Conservation (phyloP, 495 filamentous ascomycete genomes). For the Astrothelium subdiscretum region DNA sequence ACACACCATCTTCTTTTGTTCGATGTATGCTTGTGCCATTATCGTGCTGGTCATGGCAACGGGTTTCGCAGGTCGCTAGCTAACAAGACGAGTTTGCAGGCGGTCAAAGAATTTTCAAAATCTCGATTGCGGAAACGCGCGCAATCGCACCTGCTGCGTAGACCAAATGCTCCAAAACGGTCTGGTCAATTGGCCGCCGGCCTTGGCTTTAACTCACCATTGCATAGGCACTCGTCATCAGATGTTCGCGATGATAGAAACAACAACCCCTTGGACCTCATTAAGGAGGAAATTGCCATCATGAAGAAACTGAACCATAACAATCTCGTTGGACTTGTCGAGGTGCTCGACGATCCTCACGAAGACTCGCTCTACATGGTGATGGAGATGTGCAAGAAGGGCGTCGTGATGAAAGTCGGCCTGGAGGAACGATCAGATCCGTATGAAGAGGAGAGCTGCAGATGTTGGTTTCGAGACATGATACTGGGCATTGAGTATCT, state of each 20-base stretch:
- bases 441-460: conserved; percentile 71
- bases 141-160: conserved; percentile 80
- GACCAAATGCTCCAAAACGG: conserved; percentile 43
- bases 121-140: conserved; percentile 80
- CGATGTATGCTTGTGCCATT: conserved; percentile 8
- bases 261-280: conserved; percentile 72
- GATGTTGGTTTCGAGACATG: conserved; percentile 89
- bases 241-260: conserved; percentile 42
- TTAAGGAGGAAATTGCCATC: conserved; percentile 94
- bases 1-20: not conserved
- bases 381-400: conserved; percentile 97
- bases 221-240: conserved; percentile 42
- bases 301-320: conserved; percentile 97
- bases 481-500: conserved; percentile 94
- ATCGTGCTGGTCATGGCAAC: conserved; percentile 9
- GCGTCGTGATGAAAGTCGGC: conserved; percentile 92
- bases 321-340: conserved; percentile 84
- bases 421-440: conserved; percentile 73
- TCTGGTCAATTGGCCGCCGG: conserved; percentile 40
- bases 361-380: conserved; percentile 98
- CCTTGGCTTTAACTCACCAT: conserved; percentile 51
- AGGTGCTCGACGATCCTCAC: conserved; percentile 89
- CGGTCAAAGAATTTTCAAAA: conserved; percentile 97
- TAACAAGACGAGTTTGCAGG: conserved; percentile 38
- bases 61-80: conserved; percentile 1